phyloP scores from a whole-genome alignment of 225 moss, liverwort and hornwort species.

The Antitrichia curtipendula region DNA sequence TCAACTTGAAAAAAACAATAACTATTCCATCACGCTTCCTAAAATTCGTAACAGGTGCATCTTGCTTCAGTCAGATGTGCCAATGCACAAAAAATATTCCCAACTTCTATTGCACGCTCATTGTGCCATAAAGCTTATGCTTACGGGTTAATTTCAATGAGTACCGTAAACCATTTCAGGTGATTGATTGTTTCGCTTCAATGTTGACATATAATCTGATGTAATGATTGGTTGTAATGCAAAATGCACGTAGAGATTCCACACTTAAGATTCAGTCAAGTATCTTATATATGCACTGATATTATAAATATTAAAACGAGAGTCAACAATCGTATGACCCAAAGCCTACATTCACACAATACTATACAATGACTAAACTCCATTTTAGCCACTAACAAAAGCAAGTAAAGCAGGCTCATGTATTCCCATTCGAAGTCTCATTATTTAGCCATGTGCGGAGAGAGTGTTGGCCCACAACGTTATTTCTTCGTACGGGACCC shows the following conservation, averaged over 20 bases:
- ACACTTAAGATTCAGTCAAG: not conserved
- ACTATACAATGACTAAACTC: not conserved
- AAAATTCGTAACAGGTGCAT: not conserved
- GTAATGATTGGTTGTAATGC: not conserved
- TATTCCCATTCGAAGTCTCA: not conserved
- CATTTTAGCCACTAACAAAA: not conserved
- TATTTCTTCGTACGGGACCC: constrained; percentile 27
- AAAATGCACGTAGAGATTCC: not conserved
- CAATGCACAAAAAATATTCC: not conserved
- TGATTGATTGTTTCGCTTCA: not conserved
- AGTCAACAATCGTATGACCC: constrained; percentile 7
- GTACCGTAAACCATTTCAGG: not conserved
- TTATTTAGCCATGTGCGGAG: constrained; percentile 14
- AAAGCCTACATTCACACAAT: not conserved
- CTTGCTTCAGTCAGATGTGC: not conserved
- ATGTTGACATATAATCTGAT: not conserved
- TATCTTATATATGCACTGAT: not conserved
- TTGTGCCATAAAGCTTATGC: not conserved
- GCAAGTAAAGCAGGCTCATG: not conserved
- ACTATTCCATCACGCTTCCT: not conserved
- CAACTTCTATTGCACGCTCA: no score
- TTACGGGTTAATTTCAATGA: not conserved
- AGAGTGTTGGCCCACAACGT: constrained; percentile 32
- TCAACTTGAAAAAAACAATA: not conserved
- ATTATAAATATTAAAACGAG: not conserved